phyloP scores from a whole-genome alignment of 2,329 filamentous ascomycete species.

The Pseudogymnoascus sp. region DNA sequence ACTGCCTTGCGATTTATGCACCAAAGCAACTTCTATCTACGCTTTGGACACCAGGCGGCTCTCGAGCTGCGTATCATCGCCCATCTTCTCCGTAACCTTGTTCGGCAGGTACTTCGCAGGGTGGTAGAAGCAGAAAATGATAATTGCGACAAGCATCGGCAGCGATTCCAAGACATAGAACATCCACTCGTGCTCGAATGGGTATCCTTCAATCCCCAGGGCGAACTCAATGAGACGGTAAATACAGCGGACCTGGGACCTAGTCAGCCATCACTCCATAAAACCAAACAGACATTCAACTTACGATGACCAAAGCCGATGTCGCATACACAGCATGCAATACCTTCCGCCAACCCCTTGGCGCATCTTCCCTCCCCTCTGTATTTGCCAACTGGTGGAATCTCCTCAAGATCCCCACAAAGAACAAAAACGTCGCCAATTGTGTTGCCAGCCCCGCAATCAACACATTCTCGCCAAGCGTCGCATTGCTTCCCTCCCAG shows the following conservation, averaged over 20 bases:
- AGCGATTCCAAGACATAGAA: conserved; percentile 45
- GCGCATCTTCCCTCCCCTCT: conserved; percentile 21
- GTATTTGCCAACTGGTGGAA: conserved; percentile 31
- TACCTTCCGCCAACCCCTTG: conserved; percentile 32
- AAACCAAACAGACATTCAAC: conserved; percentile 17
- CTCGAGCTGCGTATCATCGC: not conserved
- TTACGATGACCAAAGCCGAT: conserved; percentile 38
- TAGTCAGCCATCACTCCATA: not conserved
- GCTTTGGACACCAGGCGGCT: not conserved
- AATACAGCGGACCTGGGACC: conserved; percentile 39
- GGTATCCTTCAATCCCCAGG: conserved; percentile 42
- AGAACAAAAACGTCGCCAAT: conserved; percentile 33
- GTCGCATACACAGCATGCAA: conserved; percentile 37
- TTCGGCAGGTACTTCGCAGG: conserved; percentile 33
- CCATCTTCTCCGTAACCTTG: conserved; percentile 14
- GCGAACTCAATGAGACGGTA: conserved; percentile 47
- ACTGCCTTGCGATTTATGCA: not conserved
- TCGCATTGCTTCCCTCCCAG: conserved; percentile 35
- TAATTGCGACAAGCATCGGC: conserved; percentile 40
- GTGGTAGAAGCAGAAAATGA: conserved; percentile 42
- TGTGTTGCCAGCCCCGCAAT: conserved; percentile 37
- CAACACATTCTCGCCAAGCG: conserved; percentile 34
- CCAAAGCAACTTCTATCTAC: not conserved
- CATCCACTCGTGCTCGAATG: conserved; percentile 43
- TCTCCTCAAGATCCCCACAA: conserved; percentile 32